Percentiles rank a stretch among this genome's conserved stretches.
These are phyloP conservation scores for Lachnellula arida DNA, from an alignment of 2,329 filamentous ascomycete genomes.

Conservation along the genomic window DNA sequence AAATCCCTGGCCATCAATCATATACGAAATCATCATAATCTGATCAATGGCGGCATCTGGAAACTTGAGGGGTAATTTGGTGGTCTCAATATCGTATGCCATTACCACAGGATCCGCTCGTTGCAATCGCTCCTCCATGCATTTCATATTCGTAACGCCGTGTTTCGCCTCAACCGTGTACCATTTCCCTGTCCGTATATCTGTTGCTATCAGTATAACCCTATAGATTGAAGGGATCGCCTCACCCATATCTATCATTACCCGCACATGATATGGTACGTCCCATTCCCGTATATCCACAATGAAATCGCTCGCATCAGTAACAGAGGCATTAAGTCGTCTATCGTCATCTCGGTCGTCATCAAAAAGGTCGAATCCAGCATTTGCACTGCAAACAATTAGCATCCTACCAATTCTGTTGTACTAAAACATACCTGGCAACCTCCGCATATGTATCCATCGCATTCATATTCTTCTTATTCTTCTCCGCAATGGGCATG, in stretches of 20 bases:
- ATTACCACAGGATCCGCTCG: conserved; percentile 96
- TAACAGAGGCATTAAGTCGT: conserved; percentile 69
- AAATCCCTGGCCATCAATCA: conserved; percentile 98
- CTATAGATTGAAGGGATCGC: conserved; percentile 1
- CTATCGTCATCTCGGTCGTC: conserved; percentile 74
- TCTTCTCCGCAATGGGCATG: conserved; percentile 89
- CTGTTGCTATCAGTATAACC: conserved; percentile 41
- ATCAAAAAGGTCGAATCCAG: conserved; percentile 93
- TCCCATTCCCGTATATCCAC: conserved; percentile 99
- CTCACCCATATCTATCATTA: conserved; percentile 88
- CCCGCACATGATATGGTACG: conserved; percentile 97
- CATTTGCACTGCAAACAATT: conserved; percentile 54
- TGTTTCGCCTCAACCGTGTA: conserved; percentile 94
- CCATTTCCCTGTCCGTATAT: conserved; percentile 95
- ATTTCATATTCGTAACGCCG: conserved; percentile 75
- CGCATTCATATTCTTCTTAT: conserved; percentile 91
- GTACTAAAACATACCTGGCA: conserved; percentile 58
- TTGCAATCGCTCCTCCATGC: conserved; percentile 80
- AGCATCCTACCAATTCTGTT: conserved; percentile 2
- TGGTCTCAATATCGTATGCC: conserved; percentile 99
- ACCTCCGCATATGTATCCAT: conserved; percentile 99
- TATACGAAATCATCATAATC: conserved; percentile 99
- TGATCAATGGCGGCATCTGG: conserved; percentile 92
- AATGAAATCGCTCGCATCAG: conserved; percentile 94
- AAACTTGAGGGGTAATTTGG: conserved; percentile 92